These are phyloP conservation scores for Cadophora sp. DNA, from an alignment of 2,329 filamentous ascomycete species.

Conservation along the genomic window DNA sequence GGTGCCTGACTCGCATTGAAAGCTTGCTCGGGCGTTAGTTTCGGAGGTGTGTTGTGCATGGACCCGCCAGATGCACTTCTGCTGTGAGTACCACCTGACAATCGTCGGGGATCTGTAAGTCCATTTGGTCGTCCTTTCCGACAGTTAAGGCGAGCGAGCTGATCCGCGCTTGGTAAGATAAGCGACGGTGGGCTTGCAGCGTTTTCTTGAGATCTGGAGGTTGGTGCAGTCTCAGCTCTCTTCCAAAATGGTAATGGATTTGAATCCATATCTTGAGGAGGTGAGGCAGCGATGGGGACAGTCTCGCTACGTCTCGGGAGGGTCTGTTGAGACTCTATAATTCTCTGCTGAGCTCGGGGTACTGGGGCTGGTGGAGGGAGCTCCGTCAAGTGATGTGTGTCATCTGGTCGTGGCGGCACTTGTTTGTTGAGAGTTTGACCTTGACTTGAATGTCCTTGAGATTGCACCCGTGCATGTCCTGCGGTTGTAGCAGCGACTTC, in stretches of 20 bases:
- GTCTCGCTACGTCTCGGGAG: conserved; percentile 35
- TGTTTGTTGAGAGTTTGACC: conserved; percentile 25
- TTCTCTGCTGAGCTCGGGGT: conserved; percentile 26
- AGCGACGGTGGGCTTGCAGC: neutral
- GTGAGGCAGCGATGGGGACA: conserved; percentile 25
- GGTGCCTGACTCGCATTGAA: conserved; percentile 29
- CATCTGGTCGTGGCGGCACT: conserved; percentile 34
- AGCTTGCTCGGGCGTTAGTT: conserved; percentile 27
- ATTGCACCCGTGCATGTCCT: neutral
- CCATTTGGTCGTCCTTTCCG: conserved; percentile 42
- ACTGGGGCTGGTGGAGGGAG: conserved; percentile 31
- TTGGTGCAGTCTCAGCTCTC: conserved; percentile 37
- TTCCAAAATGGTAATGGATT: conserved; percentile 32
- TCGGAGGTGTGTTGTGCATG: conserved; percentile 27
- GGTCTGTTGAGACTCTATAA: conserved; percentile 28
- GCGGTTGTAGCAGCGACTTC: conserved; percentile 9
- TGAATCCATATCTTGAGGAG: conserved; percentile 22
- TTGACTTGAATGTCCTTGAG: neutral
- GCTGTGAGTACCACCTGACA: conserved; percentile 32
- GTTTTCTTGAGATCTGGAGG: conserved; percentile 10
- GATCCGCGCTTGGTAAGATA: conserved; percentile 40
- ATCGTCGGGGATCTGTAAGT: conserved; percentile 40
- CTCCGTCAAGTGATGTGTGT: conserved; percentile 34
- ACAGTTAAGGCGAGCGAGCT: conserved; percentile 43
- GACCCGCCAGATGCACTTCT: conserved; percentile 29